Evolutionary conservation across 495 filamentous ascomycete species (phyloP), one percentile per base, ranked within the genome.

Genomic region (Aspergillus panamensis): DNA sequence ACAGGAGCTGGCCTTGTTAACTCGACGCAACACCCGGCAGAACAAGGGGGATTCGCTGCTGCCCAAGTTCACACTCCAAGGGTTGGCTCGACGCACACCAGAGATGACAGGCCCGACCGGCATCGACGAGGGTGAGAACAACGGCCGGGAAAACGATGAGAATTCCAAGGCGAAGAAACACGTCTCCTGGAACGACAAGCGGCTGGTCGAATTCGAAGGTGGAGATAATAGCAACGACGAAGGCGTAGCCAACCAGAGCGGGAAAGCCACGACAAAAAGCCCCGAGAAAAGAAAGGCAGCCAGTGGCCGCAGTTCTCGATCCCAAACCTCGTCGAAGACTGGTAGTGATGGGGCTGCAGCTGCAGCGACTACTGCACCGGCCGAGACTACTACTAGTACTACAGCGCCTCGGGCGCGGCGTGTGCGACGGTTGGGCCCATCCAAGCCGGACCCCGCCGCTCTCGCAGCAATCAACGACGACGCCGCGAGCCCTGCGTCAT

Each of bases 21-120:
- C 83, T 3, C 72, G 77, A 48, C 71, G 71, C 5, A 86, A 87
- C 62, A 87, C 84, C 9, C 70, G 74, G 37, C 73, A 77, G 42
- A 87, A 87, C 66, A 80, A 80, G 55, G 82, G 83, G 12, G 73
- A 75, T 55, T 67, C 80, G 16, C 59, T 82, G 32, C 61, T 75
- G 20, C 82, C 83, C 17, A 74, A 72, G 53, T 56, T 72, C 39
- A 69, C 65, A 21, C 67, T 87, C 6, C 66, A 78, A 55, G 73
- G 70, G 43, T 57, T 86, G 35, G 64, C 66, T 6, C 66, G 63
- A 51, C 62, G 66, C 44, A 51, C 53, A 12, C 39, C 62, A 9
- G 51, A 58, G 0, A 5, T 5, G 25, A 25, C 51, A 42, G 58
- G 58, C 16, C 25, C 37, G 3, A 32, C 42, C 3, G 42, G 31